Percentiles rank a stretch among this genome's conserved stretches.
Evolutionary conservation across 1,284 basidiomycete species (phyloP).

Genomic region (Ustilago xerochloae): DNA sequence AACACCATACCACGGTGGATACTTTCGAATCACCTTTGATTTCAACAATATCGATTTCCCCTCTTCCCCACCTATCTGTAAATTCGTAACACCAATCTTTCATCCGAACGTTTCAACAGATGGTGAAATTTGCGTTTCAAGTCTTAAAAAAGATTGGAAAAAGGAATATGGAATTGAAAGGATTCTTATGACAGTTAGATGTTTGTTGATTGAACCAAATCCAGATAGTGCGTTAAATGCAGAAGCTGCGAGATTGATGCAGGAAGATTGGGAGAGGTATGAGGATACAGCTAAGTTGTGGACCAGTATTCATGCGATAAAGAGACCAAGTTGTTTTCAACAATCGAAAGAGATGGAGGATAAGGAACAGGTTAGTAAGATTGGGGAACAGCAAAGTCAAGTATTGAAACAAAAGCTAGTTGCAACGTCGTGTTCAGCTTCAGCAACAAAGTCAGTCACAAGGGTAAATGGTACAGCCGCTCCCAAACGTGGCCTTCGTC

Average conservation of each 20-base stretch:
- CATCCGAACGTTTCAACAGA: conserved; percentile 90
- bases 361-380: neutral
- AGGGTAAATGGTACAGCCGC: conserved; percentile 9
- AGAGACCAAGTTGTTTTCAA: conserved; percentile 14
- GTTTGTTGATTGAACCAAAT: conserved; percentile 93
- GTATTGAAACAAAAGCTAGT: neutral
- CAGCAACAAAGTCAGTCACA: conserved; percentile 2
- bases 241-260: conserved; percentile 87
- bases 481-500: conserved; percentile 43
- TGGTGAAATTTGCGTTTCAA: conserved; percentile 97
- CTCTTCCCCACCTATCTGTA: conserved; percentile 27
- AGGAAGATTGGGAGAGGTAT: conserved; percentile 81
- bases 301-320: conserved; percentile 85
- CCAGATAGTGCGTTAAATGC: conserved; percentile 94
- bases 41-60: conserved; percentile 48
- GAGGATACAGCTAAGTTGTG: conserved; percentile 85
- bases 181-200: conserved; percentile 86
- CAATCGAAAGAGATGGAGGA: neutral
- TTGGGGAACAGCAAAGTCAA: neutral
- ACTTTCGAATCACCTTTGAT: conserved; percentile 47
- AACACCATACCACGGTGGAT: conserved; percentile 79
- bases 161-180: conserved; percentile 88
- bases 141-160: conserved; percentile 96
- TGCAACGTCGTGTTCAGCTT: neutral
- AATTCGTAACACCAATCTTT: conserved; percentile 76